Conservation (phyloP, 176 grass and related monocot species). For the Paspalum vaginatum region DNA sequence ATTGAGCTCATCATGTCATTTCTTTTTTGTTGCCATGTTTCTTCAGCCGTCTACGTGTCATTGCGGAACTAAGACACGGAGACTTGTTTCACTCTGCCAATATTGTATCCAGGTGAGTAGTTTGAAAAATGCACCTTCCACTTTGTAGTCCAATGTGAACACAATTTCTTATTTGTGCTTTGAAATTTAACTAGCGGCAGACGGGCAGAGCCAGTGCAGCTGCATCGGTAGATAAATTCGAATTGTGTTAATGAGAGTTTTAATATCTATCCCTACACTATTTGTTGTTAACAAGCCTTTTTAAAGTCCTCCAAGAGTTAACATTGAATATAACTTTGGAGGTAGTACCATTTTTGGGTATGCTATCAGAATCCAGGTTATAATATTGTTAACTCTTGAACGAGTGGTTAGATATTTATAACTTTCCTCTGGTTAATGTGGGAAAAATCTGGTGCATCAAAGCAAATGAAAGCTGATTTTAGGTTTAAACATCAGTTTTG, state of each 20-base stretch:
- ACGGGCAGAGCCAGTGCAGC: neutral
- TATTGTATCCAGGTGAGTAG: slow-evolving; percentile 94
- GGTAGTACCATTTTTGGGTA: neutral
- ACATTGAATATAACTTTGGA: neutral
- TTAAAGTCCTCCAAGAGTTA: neutral
- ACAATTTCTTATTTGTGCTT: slow-evolving; percentile 19
- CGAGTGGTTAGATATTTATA: neutral
- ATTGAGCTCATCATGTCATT: slow-evolving; percentile 12
- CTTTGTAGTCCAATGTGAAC: neutral
- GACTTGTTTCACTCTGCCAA: slow-evolving; percentile 98
- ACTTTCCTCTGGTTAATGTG: neutral
- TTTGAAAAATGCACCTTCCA: neutral
- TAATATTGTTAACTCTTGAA: neutral
- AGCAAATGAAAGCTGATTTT: neutral
- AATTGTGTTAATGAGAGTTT: neutral
- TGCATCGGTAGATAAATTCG: neutral
- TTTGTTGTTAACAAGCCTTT: neutral
- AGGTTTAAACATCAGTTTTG: neutral
- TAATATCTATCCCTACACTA: neutral
- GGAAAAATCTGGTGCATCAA: neutral
- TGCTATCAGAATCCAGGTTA: neutral
- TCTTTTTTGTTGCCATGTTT: slow-evolving; percentile 38
- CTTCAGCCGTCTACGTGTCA: slow-evolving; percentile 80
- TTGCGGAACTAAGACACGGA: slow-evolving; percentile 97
- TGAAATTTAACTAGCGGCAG: slow-evolving; percentile 2